Evolutionary conservation across 306 rosid genomes (phyloP), one percentile per base, ranked within the genome.

Genomic region (Castanea mollissima): DNA sequence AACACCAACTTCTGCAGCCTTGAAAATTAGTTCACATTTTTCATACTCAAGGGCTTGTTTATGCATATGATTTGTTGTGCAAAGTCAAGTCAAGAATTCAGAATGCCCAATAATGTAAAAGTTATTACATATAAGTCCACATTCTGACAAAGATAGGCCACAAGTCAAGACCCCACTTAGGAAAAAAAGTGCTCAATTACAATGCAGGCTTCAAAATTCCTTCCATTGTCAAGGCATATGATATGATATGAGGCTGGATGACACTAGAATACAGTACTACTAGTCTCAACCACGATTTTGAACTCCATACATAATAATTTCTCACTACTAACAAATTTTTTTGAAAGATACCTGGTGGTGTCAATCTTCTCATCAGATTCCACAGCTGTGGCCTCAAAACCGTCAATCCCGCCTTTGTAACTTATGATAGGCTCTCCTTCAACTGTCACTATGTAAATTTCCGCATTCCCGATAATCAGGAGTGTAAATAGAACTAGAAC

Each of bases 341-440:
- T 80, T 52, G 74, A 31, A 83, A 74, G 72, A 81, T 84, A 96
- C 99, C 99, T 93, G 73, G 94, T 67, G 68, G 97, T 82, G 76
- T 96, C 99, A 46, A 93, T 91, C 76, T 84, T 89, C 74, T 85
- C 99, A 84, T 93, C 98, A 83, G 97, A 89, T 82, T 96, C 99
- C 79, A 82, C 92, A 51, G 98, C 96, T 83, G 98, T 96, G 79
- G 98, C 99, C 89, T 91, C 93, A 89, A 96, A 93, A 23, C 96
- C 99, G 78, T 89, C 92, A 49, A 91, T 74, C 69, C 87, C 99
- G 25, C 99, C 99, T 71, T 69, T 79, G 54, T 96, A 96, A 88
- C 99, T 96, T 71, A 92, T 91, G 64, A 96, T 79, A 59, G 99
- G 99, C 77, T 96, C 97, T 80, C 98, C 99, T 76, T 96, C 99